Percentiles rank a stretch among this genome's conserved stretches.
These are phyloP conservation scores for Mortierella sp. DNA, from an alignment of 371 early-diverging fungal genomes.

Conservation along the genomic window DNA sequence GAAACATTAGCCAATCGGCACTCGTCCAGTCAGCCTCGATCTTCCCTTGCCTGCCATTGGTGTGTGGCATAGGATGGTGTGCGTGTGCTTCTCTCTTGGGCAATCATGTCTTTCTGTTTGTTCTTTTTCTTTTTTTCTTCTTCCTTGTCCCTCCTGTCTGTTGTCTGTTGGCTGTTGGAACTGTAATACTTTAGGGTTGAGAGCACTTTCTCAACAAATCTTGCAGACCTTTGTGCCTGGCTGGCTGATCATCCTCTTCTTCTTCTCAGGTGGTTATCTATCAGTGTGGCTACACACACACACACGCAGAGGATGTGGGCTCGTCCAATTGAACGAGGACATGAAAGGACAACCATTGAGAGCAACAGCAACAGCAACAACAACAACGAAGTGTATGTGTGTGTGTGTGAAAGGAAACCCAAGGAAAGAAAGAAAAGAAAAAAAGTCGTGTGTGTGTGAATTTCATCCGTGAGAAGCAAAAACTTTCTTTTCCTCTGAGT, in stretches of 20 bases:
- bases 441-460: not conserved
- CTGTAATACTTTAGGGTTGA: not conserved
- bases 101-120: not conserved
- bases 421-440: not conserved
- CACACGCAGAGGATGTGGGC: not conserved
- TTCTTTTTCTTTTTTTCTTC: not conserved
- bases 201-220: slow-evolving; percentile 7
- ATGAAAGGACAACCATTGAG: not conserved
- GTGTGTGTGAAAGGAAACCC: not conserved
- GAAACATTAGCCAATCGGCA: not conserved
- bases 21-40: not conserved
- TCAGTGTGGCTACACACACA: not conserved
- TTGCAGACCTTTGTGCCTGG: not conserved
- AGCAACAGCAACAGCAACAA: not conserved
- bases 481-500: not conserved
- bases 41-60: slow-evolving; percentile 18
- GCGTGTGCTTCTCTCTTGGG: not conserved
- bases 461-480: slow-evolving; percentile 2
- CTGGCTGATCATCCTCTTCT: not conserved
- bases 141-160: too few species aligned
- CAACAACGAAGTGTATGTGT: not conserved
- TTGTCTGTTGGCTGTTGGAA: too few species aligned
- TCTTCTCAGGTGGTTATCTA: not conserved
- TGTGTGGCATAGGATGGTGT: not conserved
- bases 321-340: slow-evolving; percentile 10